These are phyloP conservation scores for Trametes punicea DNA, from an alignment of 768 basidiomycete genomes.

Conservation along the genomic window DNA sequence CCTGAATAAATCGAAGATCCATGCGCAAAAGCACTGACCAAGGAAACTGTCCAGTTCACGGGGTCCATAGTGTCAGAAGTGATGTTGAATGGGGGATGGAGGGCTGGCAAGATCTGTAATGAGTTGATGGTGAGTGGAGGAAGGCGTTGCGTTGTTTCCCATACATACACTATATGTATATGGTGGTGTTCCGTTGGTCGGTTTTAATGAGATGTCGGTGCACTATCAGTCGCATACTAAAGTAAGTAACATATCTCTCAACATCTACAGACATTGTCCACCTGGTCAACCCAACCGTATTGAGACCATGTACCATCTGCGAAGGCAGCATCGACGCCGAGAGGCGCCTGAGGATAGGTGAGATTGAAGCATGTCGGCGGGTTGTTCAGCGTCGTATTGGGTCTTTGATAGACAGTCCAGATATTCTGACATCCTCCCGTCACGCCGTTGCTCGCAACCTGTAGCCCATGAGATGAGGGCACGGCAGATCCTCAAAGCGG, in stretches of 20 bases:
- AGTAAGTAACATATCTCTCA: not conserved
- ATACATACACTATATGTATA: slow-evolving; percentile 51
- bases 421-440: slow-evolving; percentile 60
- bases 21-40: slow-evolving; percentile 22
- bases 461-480: not conserved
- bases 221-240: slow-evolving; percentile 44
- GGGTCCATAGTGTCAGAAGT: slow-evolving; percentile 39
- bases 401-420: slow-evolving; percentile 51
- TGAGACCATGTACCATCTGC: slow-evolving; percentile 50
- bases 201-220: slow-evolving; percentile 50
- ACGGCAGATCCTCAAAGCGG: not conserved
- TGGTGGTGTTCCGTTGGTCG: slow-evolving; percentile 57
- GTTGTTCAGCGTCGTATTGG: slow-evolving; percentile 28
- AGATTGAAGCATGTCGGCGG: slow-evolving; percentile 49
- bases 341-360: slow-evolving; percentile 39
- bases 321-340: slow-evolving; percentile 45
- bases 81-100: slow-evolving; percentile 60
- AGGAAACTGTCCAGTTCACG: slow-evolving; percentile 58
- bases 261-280: slow-evolving; percentile 19
- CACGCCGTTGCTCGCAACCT: slow-evolving; percentile 57
- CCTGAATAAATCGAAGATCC: not conserved
- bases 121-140: not conserved
- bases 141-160: not conserved
- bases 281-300: slow-evolving; percentile 59
- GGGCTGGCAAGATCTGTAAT: slow-evolving; percentile 51